A percentile compares a stretch with the other conserved stretches of the same genome.
phyloP scores from a whole-genome alignment of 2,329 filamentous ascomycete species.

The Penicillium sp. region DNA sequence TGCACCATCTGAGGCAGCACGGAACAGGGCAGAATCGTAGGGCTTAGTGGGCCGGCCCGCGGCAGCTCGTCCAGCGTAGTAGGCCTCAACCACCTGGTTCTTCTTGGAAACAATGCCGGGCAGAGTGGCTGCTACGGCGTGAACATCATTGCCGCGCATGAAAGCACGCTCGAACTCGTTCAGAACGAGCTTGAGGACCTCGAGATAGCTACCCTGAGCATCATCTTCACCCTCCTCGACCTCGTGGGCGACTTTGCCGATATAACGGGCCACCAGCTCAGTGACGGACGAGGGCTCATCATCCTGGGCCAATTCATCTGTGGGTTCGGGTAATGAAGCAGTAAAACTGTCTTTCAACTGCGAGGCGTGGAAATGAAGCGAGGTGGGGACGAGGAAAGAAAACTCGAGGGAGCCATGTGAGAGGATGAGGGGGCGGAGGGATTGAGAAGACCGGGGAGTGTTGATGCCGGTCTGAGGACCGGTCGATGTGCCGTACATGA shows the following conservation, averaged over 20 bases:
- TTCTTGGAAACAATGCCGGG: slow-evolving; percentile 94
- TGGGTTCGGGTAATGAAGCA: slow-evolving; percentile 77
- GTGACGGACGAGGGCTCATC: slow-evolving; percentile 96
- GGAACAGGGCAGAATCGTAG: slow-evolving; percentile 87
- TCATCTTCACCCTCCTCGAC: slow-evolving; percentile 91
- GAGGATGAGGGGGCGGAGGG: slow-evolving; percentile 83
- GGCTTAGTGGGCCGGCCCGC: slow-evolving; percentile 80
- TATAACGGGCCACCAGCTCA: slow-evolving; percentile 88
- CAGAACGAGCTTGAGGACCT: slow-evolving; percentile 84
- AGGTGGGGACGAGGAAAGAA: slow-evolving; percentile 90
- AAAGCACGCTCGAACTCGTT: slow-evolving; percentile 97
- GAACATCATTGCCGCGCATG: slow-evolving; percentile 91
- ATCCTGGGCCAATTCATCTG: slow-evolving; percentile 95
- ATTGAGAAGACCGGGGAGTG: slow-evolving; percentile 88
- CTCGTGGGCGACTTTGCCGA: slow-evolving; percentile 82
- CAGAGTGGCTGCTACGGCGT: slow-evolving; percentile 76
- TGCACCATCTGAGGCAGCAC: slow-evolving; percentile 76
- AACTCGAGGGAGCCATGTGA: slow-evolving; percentile 93
- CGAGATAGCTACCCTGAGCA: slow-evolving; percentile 78
- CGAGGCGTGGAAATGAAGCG: slow-evolving; percentile 90
- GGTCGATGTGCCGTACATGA: slow-evolving; percentile 77
- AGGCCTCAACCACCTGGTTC: slow-evolving; percentile 78
- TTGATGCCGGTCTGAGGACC: slow-evolving; percentile 93
- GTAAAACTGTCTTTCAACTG: slow-evolving; percentile 90
- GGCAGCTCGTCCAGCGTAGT: slow-evolving; percentile 83